Conservation (phyloP, 2,329 filamentous ascomycete genomes). For the Graphilbum sp. region DNA sequence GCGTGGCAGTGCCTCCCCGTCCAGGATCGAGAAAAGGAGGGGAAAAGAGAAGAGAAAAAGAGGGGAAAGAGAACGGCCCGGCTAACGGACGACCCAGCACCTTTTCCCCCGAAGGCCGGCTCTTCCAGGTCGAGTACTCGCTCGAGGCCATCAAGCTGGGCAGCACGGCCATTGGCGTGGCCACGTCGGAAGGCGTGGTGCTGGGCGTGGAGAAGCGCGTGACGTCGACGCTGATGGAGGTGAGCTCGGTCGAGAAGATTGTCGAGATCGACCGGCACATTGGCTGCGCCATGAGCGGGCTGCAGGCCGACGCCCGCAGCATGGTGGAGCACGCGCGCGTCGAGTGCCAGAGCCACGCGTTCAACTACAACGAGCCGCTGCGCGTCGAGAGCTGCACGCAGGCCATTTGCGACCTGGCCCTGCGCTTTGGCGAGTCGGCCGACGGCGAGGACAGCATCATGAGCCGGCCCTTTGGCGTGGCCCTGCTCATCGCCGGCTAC, state of each 20-base stretch:
- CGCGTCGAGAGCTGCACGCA: slow-evolving; percentile 96
- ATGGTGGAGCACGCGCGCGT: slow-evolving; percentile 98
- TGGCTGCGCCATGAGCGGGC: slow-evolving; percentile 93
- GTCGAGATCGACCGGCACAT: slow-evolving; percentile 99
- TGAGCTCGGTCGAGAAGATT: slow-evolving; percentile 97
- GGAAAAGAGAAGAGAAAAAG: too few relatives aligned
- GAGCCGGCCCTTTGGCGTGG: slow-evolving; percentile 92
- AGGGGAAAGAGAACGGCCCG: too few relatives aligned
- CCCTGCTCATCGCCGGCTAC: slow-evolving; percentile 87
- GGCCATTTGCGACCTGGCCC: slow-evolving; percentile 91
- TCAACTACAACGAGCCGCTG: slow-evolving; percentile 94
- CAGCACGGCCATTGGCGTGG: slow-evolving; percentile 93
- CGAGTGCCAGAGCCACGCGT: slow-evolving; percentile 90
- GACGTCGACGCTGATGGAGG: slow-evolving; percentile 91
- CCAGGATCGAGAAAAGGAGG: too few relatives aligned
- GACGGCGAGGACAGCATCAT: slow-evolving; percentile 98
- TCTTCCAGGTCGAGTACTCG: slow-evolving; percentile 99
- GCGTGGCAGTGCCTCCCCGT: too few relatives aligned
- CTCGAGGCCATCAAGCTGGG: slow-evolving; percentile 99
- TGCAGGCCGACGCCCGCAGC: slow-evolving; percentile 92
- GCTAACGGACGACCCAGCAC: slow-evolving; percentile 41
- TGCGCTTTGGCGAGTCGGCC: slow-evolving; percentile 92
- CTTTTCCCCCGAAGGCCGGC: slow-evolving; percentile 97
- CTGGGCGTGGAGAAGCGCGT: slow-evolving; percentile 98
- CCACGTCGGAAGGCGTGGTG: slow-evolving; percentile 87